phyloP scores from a whole-genome alignment of 805 yeast genomes.

The Sugiyamaella marilandica region DNA sequence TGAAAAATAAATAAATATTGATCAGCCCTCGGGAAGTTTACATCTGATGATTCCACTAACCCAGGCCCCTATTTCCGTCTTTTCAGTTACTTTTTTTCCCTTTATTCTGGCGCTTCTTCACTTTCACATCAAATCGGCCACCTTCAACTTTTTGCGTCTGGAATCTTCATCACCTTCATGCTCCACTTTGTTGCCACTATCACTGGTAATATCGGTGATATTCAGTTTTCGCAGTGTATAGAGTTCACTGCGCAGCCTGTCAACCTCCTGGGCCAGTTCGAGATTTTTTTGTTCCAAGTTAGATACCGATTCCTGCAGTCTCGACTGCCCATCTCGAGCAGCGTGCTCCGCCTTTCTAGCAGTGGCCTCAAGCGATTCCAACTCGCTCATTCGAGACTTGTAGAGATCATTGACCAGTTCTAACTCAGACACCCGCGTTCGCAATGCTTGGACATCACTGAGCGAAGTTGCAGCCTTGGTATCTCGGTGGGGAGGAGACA shows the following conservation, averaged over 20 bases:
- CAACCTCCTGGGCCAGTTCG: background rate
- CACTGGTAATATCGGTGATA: background rate
- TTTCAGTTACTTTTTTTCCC: no score
- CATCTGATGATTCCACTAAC: no score
- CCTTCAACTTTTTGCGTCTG: slow-evolving; percentile 6
- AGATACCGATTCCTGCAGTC: slow-evolving; percentile 14
- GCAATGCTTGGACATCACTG: slow-evolving; percentile 38
- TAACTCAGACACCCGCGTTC: slow-evolving; percentile 78
- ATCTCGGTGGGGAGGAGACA: background rate
- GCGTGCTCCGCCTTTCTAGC: slow-evolving; percentile 31
- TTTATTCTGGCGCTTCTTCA: background rate
- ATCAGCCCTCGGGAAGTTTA: no score
- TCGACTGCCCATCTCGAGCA: slow-evolving; percentile 24
- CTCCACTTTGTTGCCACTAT: background rate
- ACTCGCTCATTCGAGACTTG: slow-evolving; percentile 73
- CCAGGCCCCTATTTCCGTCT: no score
- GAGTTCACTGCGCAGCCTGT: background rate
- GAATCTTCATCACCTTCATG: background rate
- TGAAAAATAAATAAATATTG: background rate
- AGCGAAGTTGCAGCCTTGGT: background rate
- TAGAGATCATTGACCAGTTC: slow-evolving; percentile 88
- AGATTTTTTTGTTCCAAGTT: slow-evolving; percentile 14
- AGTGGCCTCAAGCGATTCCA: slow-evolving; percentile 48
- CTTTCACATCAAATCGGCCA: slow-evolving; percentile 2
- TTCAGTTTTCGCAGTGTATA: background rate